Base-by-base conservation (phyloP, 345 rosid genomes). In the Hypericum androsaemum region DNA sequence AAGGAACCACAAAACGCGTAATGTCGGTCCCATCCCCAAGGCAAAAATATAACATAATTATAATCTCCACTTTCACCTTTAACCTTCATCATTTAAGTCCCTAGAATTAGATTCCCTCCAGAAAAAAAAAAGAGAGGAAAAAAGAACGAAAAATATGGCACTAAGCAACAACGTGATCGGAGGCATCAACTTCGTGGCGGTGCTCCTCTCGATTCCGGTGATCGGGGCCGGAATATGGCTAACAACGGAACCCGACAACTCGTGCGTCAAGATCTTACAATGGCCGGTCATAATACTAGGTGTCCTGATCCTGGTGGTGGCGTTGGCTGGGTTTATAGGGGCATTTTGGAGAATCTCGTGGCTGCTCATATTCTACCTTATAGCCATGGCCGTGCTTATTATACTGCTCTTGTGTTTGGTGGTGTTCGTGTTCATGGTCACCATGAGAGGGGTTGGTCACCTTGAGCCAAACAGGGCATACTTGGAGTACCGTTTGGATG, bases 161-260 rank as follows among this genome's bases (percentile, higher is more conserved):
- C 60, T 84, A 12, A 85, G 95, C 84, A 81, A 70, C 63, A 83
- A 89, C 51, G 80, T 85, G 39, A 80, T 85, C 3, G 95, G 94
- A 13, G 82, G 85, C 39, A 85, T 85, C 50, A 92, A 88, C 87
- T 83, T 92, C 60, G 75, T 82, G 10, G 79, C 95, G 28, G 71
- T 88, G 71, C 86, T 92, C 36, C 89, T 92, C 16, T 85, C 99
- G 0, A 70, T 88, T 9, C 99, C 95, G 1, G 52, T 92, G 54
- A 81, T 92, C 37, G 97, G 95, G 0, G 81, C 81, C 8, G 95
- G 97, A 54, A 86, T 92, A 66, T 92, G 97, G 99, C 77, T 92
- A 0, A 62, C 94, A 13, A 80, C 36, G 5, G 77, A 81, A 45
- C 76, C 86, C 0, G 97, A 85, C 71, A 83, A 92, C 66, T 74